Base-by-base conservation (phyloP, 2,329 filamentous ascomycete species). In the Xylariomycetidae sp. region DNA sequence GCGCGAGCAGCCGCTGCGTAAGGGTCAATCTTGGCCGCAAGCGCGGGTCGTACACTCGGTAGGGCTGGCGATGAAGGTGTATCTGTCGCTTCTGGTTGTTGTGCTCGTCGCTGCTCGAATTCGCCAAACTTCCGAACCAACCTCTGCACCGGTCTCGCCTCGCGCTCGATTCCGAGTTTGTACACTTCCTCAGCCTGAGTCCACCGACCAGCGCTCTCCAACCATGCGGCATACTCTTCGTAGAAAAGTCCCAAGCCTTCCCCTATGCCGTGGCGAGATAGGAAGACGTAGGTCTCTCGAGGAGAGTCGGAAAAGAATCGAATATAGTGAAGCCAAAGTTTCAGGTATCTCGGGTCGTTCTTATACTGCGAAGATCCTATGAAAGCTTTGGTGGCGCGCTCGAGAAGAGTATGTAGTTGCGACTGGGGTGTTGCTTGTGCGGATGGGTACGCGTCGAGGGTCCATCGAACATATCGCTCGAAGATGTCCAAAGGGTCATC, bases 381-480 rank as follows among this genome's bases (percentile, higher is more conserved):
- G 58, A 98, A 96, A 0, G 85, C 67, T 57, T 89, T 94, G 8
- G 92, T 97, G 6, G 89, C 90, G 43, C 89, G 85, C 66, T 98
- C 94, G 5, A 98, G 81, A 5, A 97, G 70, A 3, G 82, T 82
- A 40, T 92, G 80, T 11, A 98, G 77, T 51, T 92, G 87, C n/a
- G 90, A 95, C 53, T 94, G 80, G 2, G 87, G 75, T 18, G 89
- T 95, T 34, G 89, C 88, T 65, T 96, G 89, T 16, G 90, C 86
- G 0, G 89, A 90, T 2, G 92, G 90, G 58, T 97, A 98, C 33
- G 90, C 85, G 59, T 96, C 87, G 17, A 97, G 69, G 1, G 89
- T 95, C 92, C 92, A 98, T 63, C 88, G 88, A 37, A 97, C 87
- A 57, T 98, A 98, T 57, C 92, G 82, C 59, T 97, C 90, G 66